A percentile compares a stretch with the other conserved stretches of the same genome.
Conservation (phyloP, 306 rosid species). For the Phaseolus lunatus region DNA sequence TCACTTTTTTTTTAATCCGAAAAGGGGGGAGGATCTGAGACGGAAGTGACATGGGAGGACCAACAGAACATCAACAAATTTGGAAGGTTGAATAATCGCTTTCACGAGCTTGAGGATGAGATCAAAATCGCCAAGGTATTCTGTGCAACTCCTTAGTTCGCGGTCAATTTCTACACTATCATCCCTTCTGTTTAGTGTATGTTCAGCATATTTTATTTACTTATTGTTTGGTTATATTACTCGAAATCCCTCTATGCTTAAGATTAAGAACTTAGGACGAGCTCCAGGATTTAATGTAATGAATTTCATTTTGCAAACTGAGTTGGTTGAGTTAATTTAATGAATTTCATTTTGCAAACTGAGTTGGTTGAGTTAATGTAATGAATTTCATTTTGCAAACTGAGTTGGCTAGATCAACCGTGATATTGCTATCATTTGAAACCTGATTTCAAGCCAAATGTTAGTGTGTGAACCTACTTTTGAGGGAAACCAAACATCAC, state of each 20-base stretch:
- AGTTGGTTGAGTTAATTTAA: background rate
- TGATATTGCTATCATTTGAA: too few relatives aligned
- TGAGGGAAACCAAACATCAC: too few relatives aligned
- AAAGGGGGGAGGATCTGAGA: conserved; percentile 80
- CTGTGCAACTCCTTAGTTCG: background rate
- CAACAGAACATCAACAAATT: conserved; percentile 90
- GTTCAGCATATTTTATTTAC: background rate
- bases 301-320: too few relatives aligned
- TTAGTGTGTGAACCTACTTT: too few relatives aligned
- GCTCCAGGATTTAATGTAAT: background rate
- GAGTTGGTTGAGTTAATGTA: too few relatives aligned
- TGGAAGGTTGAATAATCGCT: conserved; percentile 85
- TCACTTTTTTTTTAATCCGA: background rate
- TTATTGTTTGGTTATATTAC: background rate
- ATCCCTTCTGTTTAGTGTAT: background rate
- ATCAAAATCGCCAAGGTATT: conserved; percentile 77
- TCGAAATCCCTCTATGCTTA: background rate
- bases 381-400: too few relatives aligned
- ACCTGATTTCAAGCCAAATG: too few relatives aligned
- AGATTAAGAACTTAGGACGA: conserved; percentile 4
- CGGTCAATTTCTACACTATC: background rate
- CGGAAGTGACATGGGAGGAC: conserved; percentile 91
- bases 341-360: too few relatives aligned
- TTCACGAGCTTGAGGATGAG: conserved; percentile 95
- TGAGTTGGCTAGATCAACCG: too few relatives aligned